Conservation (phyloP, 1,284 basidiomycete genomes). For the Ustilago trichophora region DNA sequence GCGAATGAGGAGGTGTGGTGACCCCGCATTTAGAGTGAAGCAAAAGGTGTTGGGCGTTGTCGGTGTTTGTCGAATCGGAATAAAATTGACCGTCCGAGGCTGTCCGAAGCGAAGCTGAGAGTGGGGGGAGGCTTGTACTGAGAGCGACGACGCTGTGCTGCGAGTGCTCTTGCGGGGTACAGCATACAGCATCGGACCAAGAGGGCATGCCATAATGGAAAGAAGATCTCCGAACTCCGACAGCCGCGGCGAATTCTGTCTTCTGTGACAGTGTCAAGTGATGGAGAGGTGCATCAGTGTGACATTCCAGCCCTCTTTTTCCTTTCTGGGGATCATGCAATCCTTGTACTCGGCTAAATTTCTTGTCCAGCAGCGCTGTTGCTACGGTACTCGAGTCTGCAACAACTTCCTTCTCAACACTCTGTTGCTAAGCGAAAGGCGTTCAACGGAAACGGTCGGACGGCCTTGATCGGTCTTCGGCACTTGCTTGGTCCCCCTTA, state of each 20-base stretch:
- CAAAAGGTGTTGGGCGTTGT: not conserved
- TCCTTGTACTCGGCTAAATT: no score
- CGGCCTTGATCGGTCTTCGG: slow-evolving; percentile 12
- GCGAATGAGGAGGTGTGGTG: slow-evolving; percentile 4
- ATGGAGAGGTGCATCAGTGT: slow-evolving; percentile 1
- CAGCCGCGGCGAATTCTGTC: slow-evolving; percentile 2
- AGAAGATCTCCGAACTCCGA: slow-evolving; percentile 24
- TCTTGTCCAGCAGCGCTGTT: no score
- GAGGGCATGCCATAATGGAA: not conserved
- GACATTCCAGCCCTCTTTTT: not conserved
- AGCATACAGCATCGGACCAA: not conserved
- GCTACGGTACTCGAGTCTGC: not conserved
- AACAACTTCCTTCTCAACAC: not conserved
- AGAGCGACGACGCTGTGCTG: no score
- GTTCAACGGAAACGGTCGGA: not conserved
- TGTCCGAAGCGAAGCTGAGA: not conserved
- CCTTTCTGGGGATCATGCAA: not conserved
- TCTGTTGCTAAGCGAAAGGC: slow-evolving; percentile 5
- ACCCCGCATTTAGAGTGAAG: slow-evolving; percentile 19
- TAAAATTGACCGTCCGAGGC: slow-evolving; percentile 1
- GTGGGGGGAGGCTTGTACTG: no score
- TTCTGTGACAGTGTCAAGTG: not conserved
- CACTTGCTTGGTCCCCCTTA: not conserved
- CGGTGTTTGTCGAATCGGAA: slow-evolving; percentile 4
- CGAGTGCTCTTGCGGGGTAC: not conserved